Conservation (phyloP, 768 basidiomycete genomes). For the Suillus fuscotomentosus region DNA sequence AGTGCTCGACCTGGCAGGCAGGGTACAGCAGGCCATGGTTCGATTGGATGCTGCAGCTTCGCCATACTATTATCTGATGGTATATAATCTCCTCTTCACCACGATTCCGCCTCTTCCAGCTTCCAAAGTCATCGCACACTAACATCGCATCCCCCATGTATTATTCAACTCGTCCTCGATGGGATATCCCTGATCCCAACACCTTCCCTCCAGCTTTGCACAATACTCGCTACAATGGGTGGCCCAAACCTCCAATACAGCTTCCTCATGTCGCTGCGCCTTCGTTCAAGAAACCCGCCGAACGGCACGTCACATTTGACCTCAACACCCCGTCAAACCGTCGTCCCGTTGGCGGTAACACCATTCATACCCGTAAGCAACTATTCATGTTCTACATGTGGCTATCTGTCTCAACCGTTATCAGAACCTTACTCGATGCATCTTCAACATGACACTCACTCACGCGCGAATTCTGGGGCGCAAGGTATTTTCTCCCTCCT, state of each 20-base stretch:
- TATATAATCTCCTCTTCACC: constrained; percentile 4
- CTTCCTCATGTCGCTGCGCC: background rate
- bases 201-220: background rate
- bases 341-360: background rate
- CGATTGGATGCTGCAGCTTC: background rate
- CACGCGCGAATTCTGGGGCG: too few species aligned
- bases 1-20: background rate
- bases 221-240: constrained; percentile 1
- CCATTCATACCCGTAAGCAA: background rate
- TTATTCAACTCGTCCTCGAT: background rate
- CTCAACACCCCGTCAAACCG: background rate
- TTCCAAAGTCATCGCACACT: background rate
- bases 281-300: background rate
- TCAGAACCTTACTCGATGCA: background rate
- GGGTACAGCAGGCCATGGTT: background rate
- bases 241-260: background rate
- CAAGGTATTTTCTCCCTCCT: background rate
- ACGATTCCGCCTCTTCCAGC: background rate
- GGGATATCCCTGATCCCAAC: background rate
- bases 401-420: background rate
- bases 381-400: background rate
- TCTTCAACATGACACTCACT: background rate
- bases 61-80: background rate
- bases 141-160: background rate
- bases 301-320: background rate